A percentile compares a stretch with the other conserved stretches of the same genome.
These are phyloP conservation scores for Eutrema japonicum DNA, from an alignment of 345 rosid species.

Conservation along the genomic window DNA sequence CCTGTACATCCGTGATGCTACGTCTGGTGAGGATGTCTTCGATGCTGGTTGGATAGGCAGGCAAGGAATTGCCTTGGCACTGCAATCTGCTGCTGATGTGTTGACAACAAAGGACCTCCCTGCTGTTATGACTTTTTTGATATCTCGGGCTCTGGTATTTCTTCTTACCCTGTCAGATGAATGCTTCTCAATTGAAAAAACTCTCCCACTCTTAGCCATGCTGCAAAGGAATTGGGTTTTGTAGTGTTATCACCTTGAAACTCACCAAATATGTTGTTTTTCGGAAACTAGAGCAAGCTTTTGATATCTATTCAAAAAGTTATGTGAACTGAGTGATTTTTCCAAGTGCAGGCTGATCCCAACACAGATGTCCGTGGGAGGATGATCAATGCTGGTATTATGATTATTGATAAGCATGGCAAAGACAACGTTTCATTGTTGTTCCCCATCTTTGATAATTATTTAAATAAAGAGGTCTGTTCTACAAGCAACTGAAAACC, in stretches of 20 bases:
- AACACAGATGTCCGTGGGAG: constrained; percentile 98
- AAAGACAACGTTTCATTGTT: constrained; percentile 84
- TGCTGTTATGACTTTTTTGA: constrained; percentile 92
- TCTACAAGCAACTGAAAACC: constrained; percentile 29
- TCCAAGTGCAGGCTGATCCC: constrained; percentile 79
- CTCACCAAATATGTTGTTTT: constrained; percentile 8
- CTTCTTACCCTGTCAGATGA: constrained; percentile 36
- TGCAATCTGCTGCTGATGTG: constrained; percentile 91
- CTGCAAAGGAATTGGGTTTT: constrained; percentile 13
- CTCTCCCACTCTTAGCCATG: constrained; percentile 23
- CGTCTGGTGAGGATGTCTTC: constrained; percentile 55
- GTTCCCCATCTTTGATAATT: constrained; percentile 96
- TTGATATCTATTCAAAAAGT: not conserved
- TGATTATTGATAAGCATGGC: constrained; percentile 95
- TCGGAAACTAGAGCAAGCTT: constrained; percentile 3
- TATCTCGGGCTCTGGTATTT: constrained; percentile 91
- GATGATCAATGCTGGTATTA: constrained; percentile 95
- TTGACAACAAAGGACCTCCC: constrained; percentile 94
- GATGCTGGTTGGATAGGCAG: constrained; percentile 95
- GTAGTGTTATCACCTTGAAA: constrained; percentile 3
- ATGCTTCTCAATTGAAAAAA: constrained; percentile 10
- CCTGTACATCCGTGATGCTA: constrained; percentile 74
- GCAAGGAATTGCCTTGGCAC: constrained; percentile 92
- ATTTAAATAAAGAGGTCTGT: constrained; percentile 85
- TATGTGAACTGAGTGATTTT: constrained; percentile 12